Percentiles rank a stretch among this genome's conserved stretches.
Conservation (phyloP, 1,284 basidiomycete genomes). For the Takashimella koratensis region DNA sequence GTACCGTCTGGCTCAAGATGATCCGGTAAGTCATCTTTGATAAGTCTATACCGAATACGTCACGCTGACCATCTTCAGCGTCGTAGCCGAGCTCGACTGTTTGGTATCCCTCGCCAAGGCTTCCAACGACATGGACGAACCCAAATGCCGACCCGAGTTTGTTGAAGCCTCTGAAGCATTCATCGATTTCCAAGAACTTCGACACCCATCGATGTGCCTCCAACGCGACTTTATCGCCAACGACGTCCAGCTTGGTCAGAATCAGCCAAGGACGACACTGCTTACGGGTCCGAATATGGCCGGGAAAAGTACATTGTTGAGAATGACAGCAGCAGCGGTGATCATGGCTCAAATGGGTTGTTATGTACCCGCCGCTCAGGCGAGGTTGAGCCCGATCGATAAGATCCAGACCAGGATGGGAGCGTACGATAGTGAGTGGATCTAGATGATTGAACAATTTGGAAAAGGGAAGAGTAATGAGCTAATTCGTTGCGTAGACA, state of each 20-base stretch:
- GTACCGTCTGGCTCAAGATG: conserved; percentile 70
- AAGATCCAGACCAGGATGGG: conserved; percentile 97
- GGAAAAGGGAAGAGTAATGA: background rate
- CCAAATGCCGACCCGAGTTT: conserved; percentile 84
- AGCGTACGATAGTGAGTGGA: conserved; percentile 71
- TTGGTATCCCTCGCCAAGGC: conserved; percentile 88
- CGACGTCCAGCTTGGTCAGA: conserved; percentile 73
- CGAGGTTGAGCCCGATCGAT: conserved; percentile 84
- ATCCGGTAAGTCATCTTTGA: conserved; percentile 47
- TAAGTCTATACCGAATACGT: background rate
- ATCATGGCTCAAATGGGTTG: conserved; percentile 99
- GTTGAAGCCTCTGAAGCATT: conserved; percentile 73
- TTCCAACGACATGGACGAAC: conserved; percentile 84
- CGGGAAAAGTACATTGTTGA: conserved; percentile 78
- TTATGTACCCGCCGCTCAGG: conserved; percentile 82
- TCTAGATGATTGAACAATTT: background rate
- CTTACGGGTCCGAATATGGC: conserved; percentile 84
- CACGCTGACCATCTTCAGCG: conserved; percentile 47
- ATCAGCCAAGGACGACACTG: conserved; percentile 71
- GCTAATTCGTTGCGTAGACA: conserved; percentile 51
- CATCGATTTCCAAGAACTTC: conserved; percentile 71
- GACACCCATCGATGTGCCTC: conserved; percentile 79
- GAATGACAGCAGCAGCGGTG: conserved; percentile 94
- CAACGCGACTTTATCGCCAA: conserved; percentile 89
- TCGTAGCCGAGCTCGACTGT: conserved; percentile 87